These are phyloP conservation scores for Penicillium corylophilum DNA, from an alignment of 2,329 filamentous ascomycete species.

Conservation along the genomic window DNA sequence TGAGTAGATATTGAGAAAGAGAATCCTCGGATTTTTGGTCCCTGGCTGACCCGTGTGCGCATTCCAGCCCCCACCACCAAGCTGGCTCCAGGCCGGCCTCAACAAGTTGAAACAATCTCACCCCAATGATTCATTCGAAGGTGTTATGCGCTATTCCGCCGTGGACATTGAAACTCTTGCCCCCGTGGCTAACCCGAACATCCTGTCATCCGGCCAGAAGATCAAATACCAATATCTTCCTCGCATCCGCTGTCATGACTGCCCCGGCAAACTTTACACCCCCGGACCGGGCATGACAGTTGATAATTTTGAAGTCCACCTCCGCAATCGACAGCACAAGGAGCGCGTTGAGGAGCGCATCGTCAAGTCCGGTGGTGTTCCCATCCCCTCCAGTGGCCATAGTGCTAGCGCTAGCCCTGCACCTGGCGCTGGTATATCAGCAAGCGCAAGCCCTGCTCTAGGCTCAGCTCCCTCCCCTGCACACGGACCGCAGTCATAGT, in stretches of 20 bases:
- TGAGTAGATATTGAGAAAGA: slow-evolving; percentile 37
- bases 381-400: slow-evolving; percentile 4
- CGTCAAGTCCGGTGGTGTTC: slow-evolving; percentile 25
- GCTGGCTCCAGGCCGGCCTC: slow-evolving; percentile 79
- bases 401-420: slow-evolving; percentile 19
- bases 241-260: slow-evolving; percentile 87
- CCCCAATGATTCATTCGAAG: slow-evolving; percentile 80
- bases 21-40: slow-evolving; percentile 2
- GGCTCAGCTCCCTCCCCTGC: slow-evolving; percentile 11
- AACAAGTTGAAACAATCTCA: slow-evolving; percentile 67
- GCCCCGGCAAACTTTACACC: slow-evolving; percentile 90
- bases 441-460: slow-evolving; percentile 19
- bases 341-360: slow-evolving; percentile 63
- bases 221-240: slow-evolving; percentile 82
- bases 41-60: slow-evolving; percentile 17
- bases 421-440: slow-evolving; percentile 6
- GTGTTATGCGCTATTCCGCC: slow-evolving; percentile 84
- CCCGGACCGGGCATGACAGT: slow-evolving; percentile 81
- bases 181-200: slow-evolving; percentile 56
- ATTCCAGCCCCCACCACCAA: slow-evolving; percentile 73
- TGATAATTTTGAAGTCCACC: slow-evolving; percentile 87
- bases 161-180: slow-evolving; percentile 70
- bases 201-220: slow-evolving; percentile 56
- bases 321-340: slow-evolving; percentile 79
- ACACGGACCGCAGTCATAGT: slow-evolving; percentile 15